phyloP scores from a whole-genome alignment of 768 basidiomycete genomes.

The Russula sp. region DNA sequence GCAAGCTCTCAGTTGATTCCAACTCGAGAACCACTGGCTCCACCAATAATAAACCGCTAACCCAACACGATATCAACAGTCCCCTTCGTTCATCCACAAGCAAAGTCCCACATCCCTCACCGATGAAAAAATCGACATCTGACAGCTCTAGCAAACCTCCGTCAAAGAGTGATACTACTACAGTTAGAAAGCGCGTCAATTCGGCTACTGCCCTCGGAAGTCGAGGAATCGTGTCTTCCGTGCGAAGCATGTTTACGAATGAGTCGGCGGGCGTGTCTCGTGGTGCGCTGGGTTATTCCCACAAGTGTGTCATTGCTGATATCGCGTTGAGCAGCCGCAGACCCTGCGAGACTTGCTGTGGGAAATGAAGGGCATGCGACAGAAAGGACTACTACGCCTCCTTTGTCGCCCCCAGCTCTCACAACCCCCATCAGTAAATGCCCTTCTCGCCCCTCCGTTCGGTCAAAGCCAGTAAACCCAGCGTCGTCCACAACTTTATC shows the following conservation, averaged over 20 bases:
- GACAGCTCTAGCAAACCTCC: constrained; percentile 7
- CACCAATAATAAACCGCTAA: constrained; percentile 28
- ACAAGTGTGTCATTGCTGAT: neutral
- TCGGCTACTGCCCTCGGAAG: constrained; percentile 21
- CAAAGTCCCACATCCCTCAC: neutral
- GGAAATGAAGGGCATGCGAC: neutral
- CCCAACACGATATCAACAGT: constrained; percentile 17
- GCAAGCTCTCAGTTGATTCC: constrained; percentile 27
- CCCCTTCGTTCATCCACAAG: constrained; percentile 10
- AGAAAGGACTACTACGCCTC: constrained; percentile 10
- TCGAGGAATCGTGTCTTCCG: constrained; percentile 18
- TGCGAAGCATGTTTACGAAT: constrained; percentile 17
- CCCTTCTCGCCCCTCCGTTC: constrained; percentile 7
- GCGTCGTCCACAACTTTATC: constrained; percentile 9
- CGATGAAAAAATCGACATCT: constrained; percentile 15
- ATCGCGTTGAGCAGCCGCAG: neutral
- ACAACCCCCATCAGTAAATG: constrained; percentile 7
- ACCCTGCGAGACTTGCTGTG: neutral
- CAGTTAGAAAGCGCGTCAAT: constrained; percentile 20
- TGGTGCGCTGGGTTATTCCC: neutral
- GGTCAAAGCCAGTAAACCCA: constrained; percentile 5
- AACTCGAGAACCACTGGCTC: constrained; percentile 28
- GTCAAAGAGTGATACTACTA: neutral
- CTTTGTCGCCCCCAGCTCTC: neutral
- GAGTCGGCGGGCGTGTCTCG: neutral